Evolutionary conservation across 768 basidiomycete species (phyloP).

Genomic region (Gymnopilus junonius): DNA sequence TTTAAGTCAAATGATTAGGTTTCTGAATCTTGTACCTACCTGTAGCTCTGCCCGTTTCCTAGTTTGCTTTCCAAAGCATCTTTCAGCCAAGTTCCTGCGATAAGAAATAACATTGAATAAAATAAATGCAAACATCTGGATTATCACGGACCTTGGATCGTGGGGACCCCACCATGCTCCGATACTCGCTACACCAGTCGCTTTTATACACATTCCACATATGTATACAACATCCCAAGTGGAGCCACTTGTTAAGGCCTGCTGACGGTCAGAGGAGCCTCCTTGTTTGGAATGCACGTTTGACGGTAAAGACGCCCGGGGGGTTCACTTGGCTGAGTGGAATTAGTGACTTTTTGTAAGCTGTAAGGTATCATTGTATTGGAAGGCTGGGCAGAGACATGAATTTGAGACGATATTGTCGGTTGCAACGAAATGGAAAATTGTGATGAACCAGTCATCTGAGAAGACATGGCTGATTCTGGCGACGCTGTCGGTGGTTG

Average conservation of each 20-base stretch:
- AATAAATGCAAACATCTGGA: not conserved
- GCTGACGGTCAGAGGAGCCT: not conserved
- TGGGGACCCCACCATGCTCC: not conserved
- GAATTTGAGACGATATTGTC: not conserved
- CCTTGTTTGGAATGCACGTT: not conserved
- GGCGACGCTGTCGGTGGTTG: not conserved
- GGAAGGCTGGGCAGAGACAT: not conserved
- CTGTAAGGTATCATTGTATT: not conserved
- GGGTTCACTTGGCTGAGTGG: not conserved
- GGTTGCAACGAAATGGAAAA: not conserved
- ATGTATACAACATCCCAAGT: not conserved
- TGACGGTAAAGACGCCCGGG: not conserved
- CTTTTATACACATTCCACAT: not conserved
- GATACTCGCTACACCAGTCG: not conserved
- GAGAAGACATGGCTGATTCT: not conserved
- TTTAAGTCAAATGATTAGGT: not conserved
- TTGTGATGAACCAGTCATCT: not conserved
- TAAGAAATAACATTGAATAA: not conserved
- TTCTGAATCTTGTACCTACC: slow-evolving; percentile 44
- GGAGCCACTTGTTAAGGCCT: too few relatives aligned
- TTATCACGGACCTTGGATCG: not conserved
- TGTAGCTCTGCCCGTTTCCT: slow-evolving; percentile 89
- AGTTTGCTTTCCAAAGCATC: slow-evolving; percentile 81
- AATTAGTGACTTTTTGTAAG: not conserved
- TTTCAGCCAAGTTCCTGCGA: slow-evolving; percentile 78